phyloP scores from a whole-genome alignment of 2,329 filamentous ascomycete species.

The Apiospora pterosperma region DNA sequence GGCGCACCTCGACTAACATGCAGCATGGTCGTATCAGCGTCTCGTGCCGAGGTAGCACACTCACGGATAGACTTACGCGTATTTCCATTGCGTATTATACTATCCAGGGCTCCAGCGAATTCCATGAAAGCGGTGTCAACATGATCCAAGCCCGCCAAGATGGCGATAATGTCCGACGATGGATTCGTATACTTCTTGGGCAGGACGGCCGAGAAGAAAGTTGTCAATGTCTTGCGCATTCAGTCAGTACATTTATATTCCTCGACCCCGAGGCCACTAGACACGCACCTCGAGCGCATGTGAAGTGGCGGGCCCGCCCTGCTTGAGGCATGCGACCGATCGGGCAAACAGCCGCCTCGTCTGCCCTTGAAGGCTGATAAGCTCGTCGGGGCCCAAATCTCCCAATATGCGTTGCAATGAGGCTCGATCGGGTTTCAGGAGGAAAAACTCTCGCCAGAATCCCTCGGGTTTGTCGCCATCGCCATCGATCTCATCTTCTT shows the following conservation, averaged over 20 bases:
- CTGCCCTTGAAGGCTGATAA: slow-evolving; percentile 73
- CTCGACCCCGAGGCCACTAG: slow-evolving; percentile 33
- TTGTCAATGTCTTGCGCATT: slow-evolving; percentile 71
- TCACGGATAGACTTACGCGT: slow-evolving; percentile 50
- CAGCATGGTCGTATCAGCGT: not conserved
- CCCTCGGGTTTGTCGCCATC: slow-evolving; percentile 74
- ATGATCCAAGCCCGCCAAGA: slow-evolving; percentile 84
- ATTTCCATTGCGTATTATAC: slow-evolving; percentile 74
- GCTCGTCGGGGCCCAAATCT: slow-evolving; percentile 67
- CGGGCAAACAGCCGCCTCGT: slow-evolving; percentile 75
- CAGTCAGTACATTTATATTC: not conserved
- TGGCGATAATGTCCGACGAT: slow-evolving; percentile 88
- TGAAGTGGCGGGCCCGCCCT: slow-evolving; percentile 60
- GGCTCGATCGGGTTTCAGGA: slow-evolving; percentile 74
- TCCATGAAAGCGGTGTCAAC: slow-evolving; percentile 86
- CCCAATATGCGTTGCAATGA: slow-evolving; percentile 68
- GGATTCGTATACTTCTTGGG: slow-evolving; percentile 92
- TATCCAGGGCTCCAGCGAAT: slow-evolving; percentile 79
- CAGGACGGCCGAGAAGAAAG: slow-evolving; percentile 79
- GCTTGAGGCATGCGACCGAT: slow-evolving; percentile 67
- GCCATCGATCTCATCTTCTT: slow-evolving; percentile 53
- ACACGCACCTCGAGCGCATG: slow-evolving; percentile 77
- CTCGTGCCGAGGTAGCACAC: not conserved
- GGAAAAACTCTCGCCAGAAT: slow-evolving; percentile 96
- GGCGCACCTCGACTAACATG: slow-evolving; percentile 64